These are phyloP conservation scores for Decorospora gaudefroyi DNA, from an alignment of 2,329 filamentous ascomycete genomes.

Conservation along the genomic window DNA sequence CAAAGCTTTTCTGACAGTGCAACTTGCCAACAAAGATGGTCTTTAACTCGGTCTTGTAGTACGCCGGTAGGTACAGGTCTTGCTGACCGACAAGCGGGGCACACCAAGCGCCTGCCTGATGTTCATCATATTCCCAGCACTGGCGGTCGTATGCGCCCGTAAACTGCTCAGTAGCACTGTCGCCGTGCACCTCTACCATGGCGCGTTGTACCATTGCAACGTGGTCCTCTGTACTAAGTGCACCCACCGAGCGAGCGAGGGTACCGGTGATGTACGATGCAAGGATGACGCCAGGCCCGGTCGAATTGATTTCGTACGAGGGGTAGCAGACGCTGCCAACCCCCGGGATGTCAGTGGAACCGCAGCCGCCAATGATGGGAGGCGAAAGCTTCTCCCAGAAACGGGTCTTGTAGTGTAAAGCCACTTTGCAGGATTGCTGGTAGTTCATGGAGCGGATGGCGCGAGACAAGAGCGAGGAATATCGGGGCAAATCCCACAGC, in stretches of 20 bases:
- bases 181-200: constrained; percentile 66
- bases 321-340: constrained; percentile 69
- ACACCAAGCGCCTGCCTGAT: constrained; percentile 64
- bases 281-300: constrained; percentile 65
- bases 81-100: constrained; percentile 65
- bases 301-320: constrained; percentile 67
- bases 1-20: constrained; percentile 34
- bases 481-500: constrained; percentile 63
- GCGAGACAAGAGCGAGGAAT: constrained; percentile 56
- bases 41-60: constrained; percentile 67
- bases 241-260: constrained; percentile 52
- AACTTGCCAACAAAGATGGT: constrained; percentile 64
- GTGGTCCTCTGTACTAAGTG: constrained; percentile 59
- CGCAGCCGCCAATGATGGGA: constrained; percentile 68
- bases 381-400: constrained; percentile 61
- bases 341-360: constrained; percentile 63
- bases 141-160: constrained; percentile 65
- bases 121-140: constrained; percentile 66
- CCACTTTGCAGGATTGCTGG: constrained; percentile 60
- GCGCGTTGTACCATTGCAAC: constrained; percentile 64
- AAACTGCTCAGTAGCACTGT: constrained; percentile 60
- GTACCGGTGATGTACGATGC: constrained; percentile 61
- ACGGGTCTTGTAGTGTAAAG: constrained; percentile 69
- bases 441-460: constrained; percentile 58
- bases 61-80: constrained; percentile 68